Evolutionary conservation across 2,329 filamentous ascomycete genomes (phyloP).

Genomic region (Calonectria henricotiae): DNA sequence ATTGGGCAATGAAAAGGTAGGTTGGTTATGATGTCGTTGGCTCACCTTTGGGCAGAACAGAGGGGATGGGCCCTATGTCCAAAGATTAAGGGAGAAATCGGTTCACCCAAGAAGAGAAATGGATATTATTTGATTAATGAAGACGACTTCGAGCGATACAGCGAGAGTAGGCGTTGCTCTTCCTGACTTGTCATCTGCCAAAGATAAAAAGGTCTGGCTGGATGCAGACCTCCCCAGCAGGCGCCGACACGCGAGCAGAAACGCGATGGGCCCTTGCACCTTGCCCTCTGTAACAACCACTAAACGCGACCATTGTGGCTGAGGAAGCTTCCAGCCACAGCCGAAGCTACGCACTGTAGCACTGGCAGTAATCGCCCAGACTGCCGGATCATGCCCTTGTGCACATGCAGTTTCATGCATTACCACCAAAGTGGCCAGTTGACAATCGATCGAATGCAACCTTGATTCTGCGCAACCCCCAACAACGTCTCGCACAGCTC

Average conservation of each 20-base stretch:
- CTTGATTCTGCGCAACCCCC: slow-evolving; percentile 21
- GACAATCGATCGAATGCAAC: slow-evolving; percentile 9
- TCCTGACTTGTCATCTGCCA: background rate
- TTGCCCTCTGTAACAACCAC: slow-evolving; percentile 51
- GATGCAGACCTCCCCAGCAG: slow-evolving; percentile 6
- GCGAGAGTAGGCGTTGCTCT: slow-evolving; percentile 1
- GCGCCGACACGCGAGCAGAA: slow-evolving; percentile 32
- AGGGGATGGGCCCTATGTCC: background rate
- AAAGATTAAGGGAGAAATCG: background rate
- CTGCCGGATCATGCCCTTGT: slow-evolving; percentile 23
- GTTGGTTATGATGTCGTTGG: background rate
- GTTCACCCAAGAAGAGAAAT: background rate
- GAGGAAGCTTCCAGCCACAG: slow-evolving; percentile 46
- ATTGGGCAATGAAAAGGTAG: background rate
- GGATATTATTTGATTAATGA: slow-evolving; percentile 3
- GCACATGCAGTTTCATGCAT: slow-evolving; percentile 26
- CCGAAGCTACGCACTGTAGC: slow-evolving; percentile 18
- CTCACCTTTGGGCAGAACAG: slow-evolving; percentile 18
- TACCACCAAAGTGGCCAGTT: slow-evolving; percentile 26
- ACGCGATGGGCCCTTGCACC: slow-evolving; percentile 33
- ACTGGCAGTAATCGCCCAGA: background rate
- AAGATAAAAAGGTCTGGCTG: slow-evolving; percentile 10
- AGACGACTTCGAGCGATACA: background rate
- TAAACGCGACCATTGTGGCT: slow-evolving; percentile 52
- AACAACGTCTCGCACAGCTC: background rate